phyloP scores from a whole-genome alignment of 129 eudicot species.

The Helichrysum umbraculigerum region DNA sequence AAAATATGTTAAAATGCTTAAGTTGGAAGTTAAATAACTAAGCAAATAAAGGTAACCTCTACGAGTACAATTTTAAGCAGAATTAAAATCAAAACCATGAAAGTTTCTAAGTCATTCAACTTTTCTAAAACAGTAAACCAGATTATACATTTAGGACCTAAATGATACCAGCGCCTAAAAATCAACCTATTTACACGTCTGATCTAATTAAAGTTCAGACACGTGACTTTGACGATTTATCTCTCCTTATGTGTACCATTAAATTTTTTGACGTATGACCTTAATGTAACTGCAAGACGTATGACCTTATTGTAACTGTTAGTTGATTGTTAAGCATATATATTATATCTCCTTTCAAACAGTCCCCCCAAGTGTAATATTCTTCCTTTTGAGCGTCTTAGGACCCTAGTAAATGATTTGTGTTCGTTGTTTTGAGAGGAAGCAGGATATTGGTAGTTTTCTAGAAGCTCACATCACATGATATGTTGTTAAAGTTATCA shows the following conservation, averaged over 20 bases:
- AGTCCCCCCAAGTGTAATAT: background rate
- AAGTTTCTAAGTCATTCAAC: constrained; percentile 14
- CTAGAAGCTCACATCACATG: constrained; percentile 37
- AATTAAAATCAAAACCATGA: background rate
- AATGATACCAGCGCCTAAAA: background rate
- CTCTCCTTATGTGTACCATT: no score
- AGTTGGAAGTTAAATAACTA: background rate
- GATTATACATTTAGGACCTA: background rate
- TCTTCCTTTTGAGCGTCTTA: background rate
- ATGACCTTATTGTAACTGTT: no score
- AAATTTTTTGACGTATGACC: no score
- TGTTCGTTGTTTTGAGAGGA: background rate
- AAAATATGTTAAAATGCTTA: no score
- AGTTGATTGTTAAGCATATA: background rate
- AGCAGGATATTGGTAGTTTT: constrained; percentile 18
- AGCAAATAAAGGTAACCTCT: background rate
- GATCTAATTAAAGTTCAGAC: no score
- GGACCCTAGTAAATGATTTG: no score
- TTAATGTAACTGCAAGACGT: no score
- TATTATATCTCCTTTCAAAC: background rate
- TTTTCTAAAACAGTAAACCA: background rate
- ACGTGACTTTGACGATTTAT: no score
- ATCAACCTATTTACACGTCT: background rate
- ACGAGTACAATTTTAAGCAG: background rate
- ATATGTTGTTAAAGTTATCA: constrained; percentile 24